A percentile compares a stretch with the other conserved stretches of the same genome.
Evolutionary conservation across 345 rosid species (phyloP).

Genomic region (Triadica sebifera): DNA sequence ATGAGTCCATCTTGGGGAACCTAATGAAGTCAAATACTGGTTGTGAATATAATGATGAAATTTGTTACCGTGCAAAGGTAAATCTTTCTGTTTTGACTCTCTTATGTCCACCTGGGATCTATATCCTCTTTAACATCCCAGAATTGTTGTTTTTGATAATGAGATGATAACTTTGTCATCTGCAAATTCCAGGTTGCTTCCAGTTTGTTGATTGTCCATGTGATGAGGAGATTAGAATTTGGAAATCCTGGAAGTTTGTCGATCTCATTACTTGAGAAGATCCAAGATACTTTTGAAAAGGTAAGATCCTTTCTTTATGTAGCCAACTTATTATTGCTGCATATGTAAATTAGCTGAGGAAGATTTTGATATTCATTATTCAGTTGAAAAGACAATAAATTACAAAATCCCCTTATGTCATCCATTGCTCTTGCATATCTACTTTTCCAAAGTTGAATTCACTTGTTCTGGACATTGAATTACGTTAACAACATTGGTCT

Average conservation of each 20-base stretch:
- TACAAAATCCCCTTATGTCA: background rate
- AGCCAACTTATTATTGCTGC: background rate
- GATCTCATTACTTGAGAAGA: constrained; percentile 57
- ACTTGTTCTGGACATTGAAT: background rate
- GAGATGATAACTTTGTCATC: constrained; percentile 9
- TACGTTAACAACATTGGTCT: background rate
- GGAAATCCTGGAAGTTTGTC: constrained; percentile 68
- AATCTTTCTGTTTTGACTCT: constrained; percentile 3
- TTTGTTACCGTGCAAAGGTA: constrained; percentile 54
- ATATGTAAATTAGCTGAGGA: background rate
- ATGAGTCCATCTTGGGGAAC: constrained; percentile 48
- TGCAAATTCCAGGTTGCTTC: constrained; percentile 61
- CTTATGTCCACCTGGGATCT: background rate
- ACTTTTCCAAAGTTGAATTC: background rate
- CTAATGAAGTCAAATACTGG: constrained; percentile 57
- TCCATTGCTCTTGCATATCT: background rate
- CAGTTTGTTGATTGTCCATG: constrained; percentile 59
- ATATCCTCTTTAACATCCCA: background rate
- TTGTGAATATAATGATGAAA: constrained; percentile 49
- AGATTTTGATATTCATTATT: background rate
- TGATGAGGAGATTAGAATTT: constrained; percentile 59
- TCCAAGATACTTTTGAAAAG: constrained; percentile 41
- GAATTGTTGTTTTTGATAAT: background rate
- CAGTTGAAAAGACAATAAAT: background rate
- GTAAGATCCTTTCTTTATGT: constrained; percentile 37